phyloP scores from a whole-genome alignment of 2,329 filamentous ascomycete genomes.

The Fusarium sp. region DNA sequence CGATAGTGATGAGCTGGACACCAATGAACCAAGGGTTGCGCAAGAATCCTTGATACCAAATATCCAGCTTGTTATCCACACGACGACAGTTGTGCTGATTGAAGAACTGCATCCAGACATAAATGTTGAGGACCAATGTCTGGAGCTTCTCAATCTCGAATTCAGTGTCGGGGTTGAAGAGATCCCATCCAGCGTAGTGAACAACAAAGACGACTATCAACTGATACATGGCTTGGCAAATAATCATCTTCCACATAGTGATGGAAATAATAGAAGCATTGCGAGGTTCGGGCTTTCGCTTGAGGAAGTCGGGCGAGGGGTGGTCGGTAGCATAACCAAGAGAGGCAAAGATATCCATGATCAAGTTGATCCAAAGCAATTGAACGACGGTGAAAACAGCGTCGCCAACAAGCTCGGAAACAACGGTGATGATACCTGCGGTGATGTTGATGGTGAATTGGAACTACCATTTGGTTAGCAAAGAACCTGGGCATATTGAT shows the following conservation, averaged over 20 bases:
- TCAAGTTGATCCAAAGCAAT: slow-evolving; percentile 75
- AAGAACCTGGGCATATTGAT: rapidly evolving
- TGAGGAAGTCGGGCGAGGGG: slow-evolving; percentile 65
- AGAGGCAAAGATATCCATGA: slow-evolving; percentile 76
- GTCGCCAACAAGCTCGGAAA: slow-evolving; percentile 67
- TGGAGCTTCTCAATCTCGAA: slow-evolving; percentile 52
- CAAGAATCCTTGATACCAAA: slow-evolving; percentile 77
- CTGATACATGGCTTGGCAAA: slow-evolving; percentile 69
- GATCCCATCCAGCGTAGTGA: slow-evolving; percentile 67
- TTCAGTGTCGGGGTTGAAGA: slow-evolving; percentile 62
- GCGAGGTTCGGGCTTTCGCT: slow-evolving; percentile 66
- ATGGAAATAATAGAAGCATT: slow-evolving; percentile 76
- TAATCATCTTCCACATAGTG: slow-evolving; percentile 73
- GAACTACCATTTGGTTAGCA: slow-evolving; percentile 53
- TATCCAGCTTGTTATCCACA: slow-evolving; percentile 84
- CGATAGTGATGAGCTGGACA: slow-evolving; percentile 73
- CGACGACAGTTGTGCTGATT: slow-evolving; percentile 83
- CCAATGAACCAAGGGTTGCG: slow-evolving; percentile 81
- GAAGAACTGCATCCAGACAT: slow-evolving; percentile 92
- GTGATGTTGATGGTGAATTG: slow-evolving; percentile 78
- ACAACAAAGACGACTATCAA: slow-evolving; percentile 67
- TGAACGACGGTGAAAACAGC: slow-evolving; percentile 74
- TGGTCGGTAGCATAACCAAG: slow-evolving; percentile 72
- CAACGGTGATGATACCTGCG: slow-evolving; percentile 71
- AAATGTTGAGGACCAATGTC: slow-evolving; percentile 85